Evolutionary conservation across 441 rosid species (phyloP), one percentile per base, ranked within the genome.

Genomic region (Kokia cookei): DNA sequence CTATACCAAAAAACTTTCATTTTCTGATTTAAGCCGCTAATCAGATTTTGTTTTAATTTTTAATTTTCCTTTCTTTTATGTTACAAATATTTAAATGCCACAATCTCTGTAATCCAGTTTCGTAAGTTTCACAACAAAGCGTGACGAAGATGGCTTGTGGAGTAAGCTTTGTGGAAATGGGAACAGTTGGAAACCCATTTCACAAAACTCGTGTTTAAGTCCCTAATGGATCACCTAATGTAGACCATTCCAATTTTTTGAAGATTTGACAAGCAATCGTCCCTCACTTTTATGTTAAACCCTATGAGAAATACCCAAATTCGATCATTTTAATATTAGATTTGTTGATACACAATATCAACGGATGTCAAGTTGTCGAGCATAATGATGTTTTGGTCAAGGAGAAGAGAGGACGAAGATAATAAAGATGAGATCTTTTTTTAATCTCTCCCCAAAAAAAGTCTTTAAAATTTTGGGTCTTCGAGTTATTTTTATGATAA

Each of bases 141-240:
- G 24, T 64, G 65, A 48, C 43, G 26, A 37, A 73, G 50, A 48
- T 76, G 71, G 72, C 79, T 77, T 82, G 48, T 24, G 4, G 61
- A 69, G 63, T 45, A 79, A 78, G 83, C 76, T 76, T 82, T 32
- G 35, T 32, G 35, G 35, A 5, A 40, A 48, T 64, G n/a, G 86
- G 80, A 78, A 79, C 83, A 64, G 75, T 61, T 76, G 65, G 81
- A 79, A 73, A 67, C 79, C 74, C 82, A 75, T 77, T 71, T 51
- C 51, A 64, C 58, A 40, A 75, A 79, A 72, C 78, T 75, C 82
- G 81, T 72, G 73, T 73, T 69, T 58, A 57, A 81, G 80, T 79
- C 83, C 69, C 81, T 79, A 76, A 83, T 81, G 77, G 92, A 67
- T 90, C 79, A 86, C 94, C 94, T 90, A 90, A 78, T 85, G 74